These are phyloP conservation scores for Trichocladium antarcticum DNA, from an alignment of 495 filamentous ascomycete genomes.

Conservation along the genomic window DNA sequence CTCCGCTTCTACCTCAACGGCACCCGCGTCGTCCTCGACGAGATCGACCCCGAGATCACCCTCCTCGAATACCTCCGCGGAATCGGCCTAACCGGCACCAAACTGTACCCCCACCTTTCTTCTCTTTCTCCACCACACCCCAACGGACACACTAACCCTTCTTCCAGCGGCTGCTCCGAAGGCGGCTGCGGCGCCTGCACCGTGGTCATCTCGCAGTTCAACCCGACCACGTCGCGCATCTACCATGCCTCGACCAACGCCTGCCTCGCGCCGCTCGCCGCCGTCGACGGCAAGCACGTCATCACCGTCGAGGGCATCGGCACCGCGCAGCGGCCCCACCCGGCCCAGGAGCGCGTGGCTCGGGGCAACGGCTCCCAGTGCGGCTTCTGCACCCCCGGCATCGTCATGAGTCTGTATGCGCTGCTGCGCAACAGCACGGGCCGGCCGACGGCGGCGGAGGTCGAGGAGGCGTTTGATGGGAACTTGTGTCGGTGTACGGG, in stretches of 20 bases:
- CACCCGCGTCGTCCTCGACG: constrained; percentile 74
- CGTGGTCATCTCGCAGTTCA: constrained; percentile 86
- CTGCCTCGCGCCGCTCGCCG: constrained; percentile 82
- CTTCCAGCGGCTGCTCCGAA: constrained; percentile 73
- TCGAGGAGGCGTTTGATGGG: constrained; percentile 88
- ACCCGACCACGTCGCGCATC: constrained; percentile 78
- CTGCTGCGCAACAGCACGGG: constrained; percentile 61
- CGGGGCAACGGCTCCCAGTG: constrained; percentile 58
- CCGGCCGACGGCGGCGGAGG: constrained; percentile 59
- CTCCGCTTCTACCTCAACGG: constrained; percentile 92
- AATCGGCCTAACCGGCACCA: constrained; percentile 71
- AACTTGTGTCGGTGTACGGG: constrained; percentile 95
- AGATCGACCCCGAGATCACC: constrained; percentile 82
- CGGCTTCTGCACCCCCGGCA: constrained; percentile 90
- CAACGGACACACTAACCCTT: constrained; percentile 9
- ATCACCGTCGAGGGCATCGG: constrained; percentile 98
- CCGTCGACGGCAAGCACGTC: constrained; percentile 95
- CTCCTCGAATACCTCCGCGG: constrained; percentile 85
- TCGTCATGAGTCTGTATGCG: constrained; percentile 91
- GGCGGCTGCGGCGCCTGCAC: constrained; percentile 96
- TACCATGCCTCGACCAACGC: constrained; percentile 93
- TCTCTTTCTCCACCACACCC: not conserved
- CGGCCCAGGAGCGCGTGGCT: constrained; percentile 83
- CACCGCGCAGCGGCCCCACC: constrained; percentile 75
- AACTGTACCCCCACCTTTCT: constrained; percentile 32